Percentiles rank a stretch among this genome's conserved stretches.
phyloP scores from a whole-genome alignment of 495 filamentous ascomycete genomes.

The Penicillium angulare region DNA sequence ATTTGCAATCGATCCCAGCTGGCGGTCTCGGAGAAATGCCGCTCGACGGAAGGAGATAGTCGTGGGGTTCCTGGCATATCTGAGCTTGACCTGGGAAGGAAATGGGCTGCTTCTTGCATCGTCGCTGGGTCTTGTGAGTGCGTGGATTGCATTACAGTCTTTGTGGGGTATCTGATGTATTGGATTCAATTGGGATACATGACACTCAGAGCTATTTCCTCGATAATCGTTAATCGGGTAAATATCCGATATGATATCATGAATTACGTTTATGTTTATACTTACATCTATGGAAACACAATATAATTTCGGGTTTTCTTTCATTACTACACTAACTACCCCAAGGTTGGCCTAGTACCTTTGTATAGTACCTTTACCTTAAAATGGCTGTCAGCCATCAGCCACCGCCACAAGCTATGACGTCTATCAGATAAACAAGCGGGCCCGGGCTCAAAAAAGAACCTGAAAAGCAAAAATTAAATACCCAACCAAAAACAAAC shows the following conservation, averaged over 20 bases:
- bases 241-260: background rate
- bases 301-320: background rate
- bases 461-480: background rate
- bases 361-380: background rate
- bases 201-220: background rate
- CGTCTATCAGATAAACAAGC: background rate
- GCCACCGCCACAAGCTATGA: conserved; percentile 1
- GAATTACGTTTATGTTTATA: background rate
- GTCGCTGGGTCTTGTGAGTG: conserved; percentile 40
- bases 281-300: background rate
- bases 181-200: background rate
- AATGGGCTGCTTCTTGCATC: conserved; percentile 47
- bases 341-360: no score
- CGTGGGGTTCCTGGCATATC: conserved; percentile 56
- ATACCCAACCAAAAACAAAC: background rate
- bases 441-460: background rate
- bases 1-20: conserved; percentile 54
- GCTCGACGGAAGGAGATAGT: conserved; percentile 56
- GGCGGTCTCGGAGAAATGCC: conserved; percentile 45
- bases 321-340: background rate
- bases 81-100: conserved; percentile 62
- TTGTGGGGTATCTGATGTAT: conserved; percentile 18
- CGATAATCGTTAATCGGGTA: background rate
- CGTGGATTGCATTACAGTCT: conserved; percentile 45
- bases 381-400: background rate